Evolutionary conservation across 768 basidiomycete species (phyloP), one percentile per base, ranked within the genome.

Genomic region (Tulasnella sp.): DNA sequence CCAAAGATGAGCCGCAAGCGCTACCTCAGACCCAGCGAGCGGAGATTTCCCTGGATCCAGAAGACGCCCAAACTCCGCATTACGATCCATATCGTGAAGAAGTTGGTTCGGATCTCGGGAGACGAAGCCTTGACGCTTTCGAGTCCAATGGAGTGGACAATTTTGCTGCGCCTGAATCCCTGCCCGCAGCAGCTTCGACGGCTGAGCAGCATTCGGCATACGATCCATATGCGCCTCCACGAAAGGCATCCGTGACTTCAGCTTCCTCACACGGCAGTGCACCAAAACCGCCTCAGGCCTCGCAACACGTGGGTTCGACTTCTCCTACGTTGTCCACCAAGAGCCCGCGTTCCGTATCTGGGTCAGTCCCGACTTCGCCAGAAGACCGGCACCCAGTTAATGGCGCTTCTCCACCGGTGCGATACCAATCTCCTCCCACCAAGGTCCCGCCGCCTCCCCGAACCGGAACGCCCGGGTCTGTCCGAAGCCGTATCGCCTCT

Each of bases 401-500:
- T 10, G 52, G 46, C 3, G 38, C 48, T 34, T 77, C 76, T 6
- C 78, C 78, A 12, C 78, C 78, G 18, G n/a, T 39, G 27, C 2
- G 56, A 39, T 46, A 48, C 44, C 75, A 74, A 42, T 77, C 48
- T 24, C 39, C 76, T 68, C 52, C 76, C 1, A 77, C 46, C 21
- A 68, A 68, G 27, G 62, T 18, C 62, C 62, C 62, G 1, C 48
- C 75, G 16, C 62, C 44, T 72, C 71, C 78, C 19, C 78, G 78
- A 16, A 74, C 78, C 0, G 71, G 71, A 42, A 79, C 78, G 2
- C 78, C 78, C 16, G 78, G 78, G 16, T 79, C 78, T 40, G 71
- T 79, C 27, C 68, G 78, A 18, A 58, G 14, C 68, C n/a, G 78
- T 7, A 56, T 78, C 12, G 52, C 77, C 7, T 79, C 78, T 31